Conservation (phyloP, 2,329 filamentous ascomycete species). For the Verticillium zaregamsianum region DNA sequence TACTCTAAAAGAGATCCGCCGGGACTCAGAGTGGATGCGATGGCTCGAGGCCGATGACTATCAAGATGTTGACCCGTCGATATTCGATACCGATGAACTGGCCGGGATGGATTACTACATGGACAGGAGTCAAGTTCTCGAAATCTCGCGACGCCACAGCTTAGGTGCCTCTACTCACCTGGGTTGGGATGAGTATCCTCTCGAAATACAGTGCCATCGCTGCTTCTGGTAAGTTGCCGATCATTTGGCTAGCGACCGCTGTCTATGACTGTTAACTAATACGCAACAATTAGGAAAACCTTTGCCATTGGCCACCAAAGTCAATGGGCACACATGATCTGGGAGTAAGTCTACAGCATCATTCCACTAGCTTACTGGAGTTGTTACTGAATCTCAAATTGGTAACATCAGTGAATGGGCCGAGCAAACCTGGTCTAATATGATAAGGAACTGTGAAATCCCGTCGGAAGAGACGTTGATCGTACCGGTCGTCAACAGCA, state of each 20-base stretch:
- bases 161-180: not conserved
- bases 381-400: not conserved
- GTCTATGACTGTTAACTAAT: not conserved
- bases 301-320: slow-evolving; percentile 1
- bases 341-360: not conserved
- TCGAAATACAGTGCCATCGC: not conserved
- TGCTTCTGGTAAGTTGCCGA: not conserved
- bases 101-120: not conserved
- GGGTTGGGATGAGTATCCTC: not conserved
- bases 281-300: not conserved
- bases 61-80: not conserved
- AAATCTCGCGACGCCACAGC: not conserved
- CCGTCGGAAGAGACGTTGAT: not conserved
- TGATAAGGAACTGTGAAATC: not conserved
- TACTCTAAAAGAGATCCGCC: not conserved
- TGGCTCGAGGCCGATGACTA: not conserved
- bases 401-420: not conserved
- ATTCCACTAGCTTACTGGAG: not conserved
- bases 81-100: not conserved
- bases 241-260: not conserved
- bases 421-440: not conserved
- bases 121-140: not conserved
- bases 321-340: not conserved
- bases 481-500: not conserved
- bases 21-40: not conserved